These are phyloP conservation scores for Spathaspora sp. DNA, from an alignment of 805 yeast species.

Conservation along the genomic window DNA sequence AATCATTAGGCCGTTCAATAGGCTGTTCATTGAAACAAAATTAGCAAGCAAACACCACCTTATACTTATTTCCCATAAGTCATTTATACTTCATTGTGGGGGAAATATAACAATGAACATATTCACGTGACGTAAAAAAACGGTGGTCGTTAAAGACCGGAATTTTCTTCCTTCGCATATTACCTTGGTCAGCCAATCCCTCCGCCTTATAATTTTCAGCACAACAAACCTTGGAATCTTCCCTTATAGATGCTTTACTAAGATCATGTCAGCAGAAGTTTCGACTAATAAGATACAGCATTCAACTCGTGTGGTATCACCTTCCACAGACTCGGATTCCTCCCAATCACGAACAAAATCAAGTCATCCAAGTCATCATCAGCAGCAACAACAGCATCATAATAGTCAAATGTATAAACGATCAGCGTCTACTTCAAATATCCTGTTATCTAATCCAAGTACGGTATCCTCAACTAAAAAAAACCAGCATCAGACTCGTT, in stretches of 20 bases:
- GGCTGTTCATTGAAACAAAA: too few species aligned
- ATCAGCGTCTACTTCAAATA: conserved; percentile 7
- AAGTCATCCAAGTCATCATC: background rate
- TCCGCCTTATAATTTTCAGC: background rate
- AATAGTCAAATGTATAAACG: background rate
- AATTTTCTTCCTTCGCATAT: too few species aligned
- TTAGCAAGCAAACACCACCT: too few species aligned
- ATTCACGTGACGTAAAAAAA: too few species aligned
- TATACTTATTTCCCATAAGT: too few species aligned
- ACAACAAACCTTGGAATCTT: too few species aligned
- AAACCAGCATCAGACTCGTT: background rate
- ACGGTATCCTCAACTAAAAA: conserved; percentile 2
- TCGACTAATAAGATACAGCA: background rate
- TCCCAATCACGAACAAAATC: conserved; percentile 2
- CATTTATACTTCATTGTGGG: too few species aligned
- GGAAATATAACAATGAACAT: too few species aligned
- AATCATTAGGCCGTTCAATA: too few species aligned
- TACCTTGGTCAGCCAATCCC: background rate
- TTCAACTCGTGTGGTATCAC: background rate
- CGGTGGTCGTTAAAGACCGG: too few species aligned
- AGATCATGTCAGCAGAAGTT: conserved; percentile 3
- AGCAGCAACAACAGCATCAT: background rate
- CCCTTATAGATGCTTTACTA: too few species aligned
- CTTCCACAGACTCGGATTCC: conserved; percentile 3
- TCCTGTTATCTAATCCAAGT: conserved; percentile 1